A percentile compares a stretch with the other conserved stretches of the same genome.
Conservation (phyloP, 202 grass and related monocot species). For the Panicum hallii region DNA sequence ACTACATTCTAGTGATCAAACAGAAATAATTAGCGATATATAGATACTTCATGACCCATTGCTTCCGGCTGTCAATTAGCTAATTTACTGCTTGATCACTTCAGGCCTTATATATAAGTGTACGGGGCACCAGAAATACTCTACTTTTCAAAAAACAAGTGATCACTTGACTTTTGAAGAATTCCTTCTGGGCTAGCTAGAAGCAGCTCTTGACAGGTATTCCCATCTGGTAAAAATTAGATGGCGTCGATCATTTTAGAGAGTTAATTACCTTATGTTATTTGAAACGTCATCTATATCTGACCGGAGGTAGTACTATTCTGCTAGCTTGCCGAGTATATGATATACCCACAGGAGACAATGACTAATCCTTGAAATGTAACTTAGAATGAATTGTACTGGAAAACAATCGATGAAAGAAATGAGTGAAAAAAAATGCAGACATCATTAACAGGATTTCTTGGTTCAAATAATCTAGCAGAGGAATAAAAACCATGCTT, state of each 20-base stretch:
- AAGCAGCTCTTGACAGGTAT: neutral
- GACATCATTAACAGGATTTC: slow-evolving; percentile 9
- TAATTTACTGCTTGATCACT: neutral
- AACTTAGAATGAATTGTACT: neutral
- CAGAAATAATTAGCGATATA: no score
- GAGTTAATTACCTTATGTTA: neutral
- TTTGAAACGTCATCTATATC: neutral
- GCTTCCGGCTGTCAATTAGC: neutral
- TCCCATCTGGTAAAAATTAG: neutral
- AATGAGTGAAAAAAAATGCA: slow-evolving; percentile 2
- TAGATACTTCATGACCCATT: neutral
- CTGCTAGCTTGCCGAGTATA: neutral
- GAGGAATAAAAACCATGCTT: neutral
- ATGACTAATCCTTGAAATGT: neutral
- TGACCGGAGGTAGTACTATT: neutral
- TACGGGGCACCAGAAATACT: no score
- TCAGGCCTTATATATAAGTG: neutral
- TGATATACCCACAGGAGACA: neutral
- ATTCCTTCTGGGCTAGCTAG: neutral
- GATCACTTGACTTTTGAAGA: neutral
- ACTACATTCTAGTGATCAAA: no score
- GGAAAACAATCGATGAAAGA: neutral
- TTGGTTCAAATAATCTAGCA: slow-evolving; percentile 1
- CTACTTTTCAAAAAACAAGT: neutral
- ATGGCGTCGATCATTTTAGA: neutral